These are phyloP conservation scores for Ustilago bromivora DNA, from an alignment of 1,284 basidiomycete species.

Conservation along the genomic window DNA sequence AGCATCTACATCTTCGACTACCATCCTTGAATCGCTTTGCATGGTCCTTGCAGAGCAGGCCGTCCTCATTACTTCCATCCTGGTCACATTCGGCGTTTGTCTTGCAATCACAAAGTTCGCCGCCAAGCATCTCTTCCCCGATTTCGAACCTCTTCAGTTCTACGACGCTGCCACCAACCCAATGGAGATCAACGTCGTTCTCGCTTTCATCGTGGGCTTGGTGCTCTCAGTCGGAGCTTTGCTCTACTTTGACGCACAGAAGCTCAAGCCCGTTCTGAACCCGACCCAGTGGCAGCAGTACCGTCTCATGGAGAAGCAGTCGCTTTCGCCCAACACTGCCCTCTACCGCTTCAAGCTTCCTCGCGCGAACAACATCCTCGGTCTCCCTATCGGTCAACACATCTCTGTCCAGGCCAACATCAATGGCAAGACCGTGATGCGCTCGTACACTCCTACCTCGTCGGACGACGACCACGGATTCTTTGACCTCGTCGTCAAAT, in stretches of 20 bases:
- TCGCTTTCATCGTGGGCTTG: slow-evolving; percentile 63
- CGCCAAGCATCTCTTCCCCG: slow-evolving; percentile 34
- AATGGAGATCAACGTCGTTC: slow-evolving; percentile 63
- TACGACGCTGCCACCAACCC: slow-evolving; percentile 58
- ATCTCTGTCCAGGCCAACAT: slow-evolving; percentile 91
- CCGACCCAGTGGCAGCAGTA: slow-evolving; percentile 84
- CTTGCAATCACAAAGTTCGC: slow-evolving; percentile 40
- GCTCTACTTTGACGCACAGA: slow-evolving; percentile 56
- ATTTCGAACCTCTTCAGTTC: slow-evolving; percentile 48
- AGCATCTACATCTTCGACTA: not conserved
- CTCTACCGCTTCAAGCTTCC: slow-evolving; percentile 92
- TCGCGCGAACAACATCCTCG: slow-evolving; percentile 79
- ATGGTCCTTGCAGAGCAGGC: slow-evolving; percentile 50
- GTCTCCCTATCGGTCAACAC: slow-evolving; percentile 96
- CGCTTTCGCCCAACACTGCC: slow-evolving; percentile 94
- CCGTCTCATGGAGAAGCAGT: slow-evolving; percentile 82
- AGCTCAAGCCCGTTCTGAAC: slow-evolving; percentile 76
- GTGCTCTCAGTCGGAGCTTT: slow-evolving; percentile 51
- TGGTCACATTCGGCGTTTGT: slow-evolving; percentile 53
- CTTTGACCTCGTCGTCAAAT: slow-evolving; percentile 97
- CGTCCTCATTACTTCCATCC: slow-evolving; percentile 49
- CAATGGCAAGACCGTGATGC: slow-evolving; percentile 86
- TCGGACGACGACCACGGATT: slow-evolving; percentile 90
- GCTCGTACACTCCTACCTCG: slow-evolving; percentile 94
- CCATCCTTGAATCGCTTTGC: slow-evolving; percentile 8